Evolutionary conservation across 768 basidiomycete genomes (phyloP).

Genomic region (Candolleomyces eurysporus): DNA sequence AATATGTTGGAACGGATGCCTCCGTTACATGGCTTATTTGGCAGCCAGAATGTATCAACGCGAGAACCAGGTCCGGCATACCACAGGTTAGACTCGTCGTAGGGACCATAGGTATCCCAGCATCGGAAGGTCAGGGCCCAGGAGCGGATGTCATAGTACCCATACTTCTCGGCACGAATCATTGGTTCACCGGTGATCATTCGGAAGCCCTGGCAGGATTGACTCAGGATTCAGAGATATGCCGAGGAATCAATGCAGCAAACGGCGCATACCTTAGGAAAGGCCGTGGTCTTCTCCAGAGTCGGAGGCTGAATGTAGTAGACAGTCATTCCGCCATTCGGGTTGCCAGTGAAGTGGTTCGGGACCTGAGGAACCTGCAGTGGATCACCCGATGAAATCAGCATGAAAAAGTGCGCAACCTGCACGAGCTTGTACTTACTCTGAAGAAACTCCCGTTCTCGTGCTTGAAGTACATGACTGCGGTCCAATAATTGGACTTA

Average conservation of each 20-base stretch:
- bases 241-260: too few relatives aligned
- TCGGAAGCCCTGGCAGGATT: slow-evolving; percentile 2
- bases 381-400: too few relatives aligned
- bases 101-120: too few relatives aligned
- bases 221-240: too few relatives aligned
- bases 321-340: background rate
- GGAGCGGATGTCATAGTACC: background rate
- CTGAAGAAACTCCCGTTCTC: slow-evolving; percentile 1
- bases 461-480: too few relatives aligned
- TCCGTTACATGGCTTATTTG: background rate
- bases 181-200: background rate
- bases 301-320: slow-evolving; percentile 3
- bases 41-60: background rate
- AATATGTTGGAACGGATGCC: background rate
- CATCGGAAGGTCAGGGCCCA: background rate
- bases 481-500: too few relatives aligned
- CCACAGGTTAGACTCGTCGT: too few relatives aligned
- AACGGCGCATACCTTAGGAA: background rate
- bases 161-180: background rate
- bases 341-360: background rate
- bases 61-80: background rate
- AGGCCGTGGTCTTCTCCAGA: background rate
- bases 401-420: too few relatives aligned
- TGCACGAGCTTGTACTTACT: background rate
- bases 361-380: slow-evolving; percentile 2